phyloP scores from a whole-genome alignment of 768 basidiomycete genomes.

The Roridomyces roridus region DNA sequence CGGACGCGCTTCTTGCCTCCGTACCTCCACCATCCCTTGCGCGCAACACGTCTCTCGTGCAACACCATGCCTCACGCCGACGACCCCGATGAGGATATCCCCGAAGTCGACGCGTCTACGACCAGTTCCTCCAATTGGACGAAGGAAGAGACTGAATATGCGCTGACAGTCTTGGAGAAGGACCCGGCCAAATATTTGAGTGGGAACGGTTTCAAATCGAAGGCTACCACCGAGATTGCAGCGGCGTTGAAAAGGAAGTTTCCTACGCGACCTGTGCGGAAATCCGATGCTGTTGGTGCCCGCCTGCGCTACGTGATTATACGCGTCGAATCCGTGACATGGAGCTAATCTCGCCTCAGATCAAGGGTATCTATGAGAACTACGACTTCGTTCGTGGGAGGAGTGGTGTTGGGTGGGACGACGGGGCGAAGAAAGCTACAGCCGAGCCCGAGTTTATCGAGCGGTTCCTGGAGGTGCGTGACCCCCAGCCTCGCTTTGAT shows the following conservation, averaged over 20 bases:
- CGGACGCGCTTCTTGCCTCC: too few relatives aligned
- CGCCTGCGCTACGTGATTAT: neutral
- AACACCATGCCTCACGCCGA: too few relatives aligned
- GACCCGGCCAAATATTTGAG: neutral
- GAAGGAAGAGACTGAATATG: neutral
- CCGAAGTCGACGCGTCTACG: too few relatives aligned
- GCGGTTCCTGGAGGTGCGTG: constrained; percentile 5
- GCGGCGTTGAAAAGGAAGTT: neutral
- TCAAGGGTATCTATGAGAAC: neutral
- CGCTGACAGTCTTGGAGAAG: neutral
- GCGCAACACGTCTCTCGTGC: too few relatives aligned
- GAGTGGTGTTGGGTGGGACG: constrained; percentile 14
- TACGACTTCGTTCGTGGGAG: constrained; percentile 1
- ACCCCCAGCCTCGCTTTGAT: neutral
- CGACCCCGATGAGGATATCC: too few relatives aligned
- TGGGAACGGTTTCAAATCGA: neutral
- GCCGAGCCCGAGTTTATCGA: neutral
- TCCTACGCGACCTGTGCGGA: neutral
- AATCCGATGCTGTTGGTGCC: neutral
- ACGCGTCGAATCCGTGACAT: neutral
- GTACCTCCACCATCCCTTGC: too few relatives aligned
- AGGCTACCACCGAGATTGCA: neutral
- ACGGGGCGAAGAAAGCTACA: constrained; percentile 1
- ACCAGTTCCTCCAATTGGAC: neutral
- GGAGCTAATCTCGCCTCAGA: constrained; percentile 1